Evolutionary conservation across 1,139 yeast species (phyloP).

Genomic region (Cylindricascospora bacillispora): DNA sequence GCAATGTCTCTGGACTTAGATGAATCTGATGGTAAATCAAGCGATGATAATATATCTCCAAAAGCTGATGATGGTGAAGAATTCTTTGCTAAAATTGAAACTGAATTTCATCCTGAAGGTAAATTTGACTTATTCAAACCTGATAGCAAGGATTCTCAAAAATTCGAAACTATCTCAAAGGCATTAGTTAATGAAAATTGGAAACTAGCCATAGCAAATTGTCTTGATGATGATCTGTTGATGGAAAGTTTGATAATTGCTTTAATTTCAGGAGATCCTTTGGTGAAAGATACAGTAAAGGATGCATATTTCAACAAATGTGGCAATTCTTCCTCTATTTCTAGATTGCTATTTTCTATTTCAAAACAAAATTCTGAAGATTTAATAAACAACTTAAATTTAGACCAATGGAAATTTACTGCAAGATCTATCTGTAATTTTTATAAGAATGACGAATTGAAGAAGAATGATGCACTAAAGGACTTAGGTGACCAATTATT

Average conservation of each 20-base stretch:
- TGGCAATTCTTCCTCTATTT: slow-evolving; percentile 38
- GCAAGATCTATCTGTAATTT: slow-evolving; percentile 59
- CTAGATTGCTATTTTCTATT: slow-evolving; percentile 63
- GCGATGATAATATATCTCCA: slow-evolving; percentile 12
- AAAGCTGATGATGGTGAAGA: slow-evolving; percentile 23
- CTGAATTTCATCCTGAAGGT: slow-evolving; percentile 30
- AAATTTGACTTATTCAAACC: slow-evolving; percentile 26
- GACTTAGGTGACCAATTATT: slow-evolving; percentile 65
- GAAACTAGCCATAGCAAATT: slow-evolving; percentile 53
- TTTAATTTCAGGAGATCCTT: slow-evolving; percentile 47
- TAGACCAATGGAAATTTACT: slow-evolving; percentile 71
- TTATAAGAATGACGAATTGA: slow-evolving; percentile 31
- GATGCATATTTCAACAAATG: slow-evolving; percentile 54
- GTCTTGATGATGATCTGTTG: slow-evolving; percentile 51
- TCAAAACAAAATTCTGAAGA: slow-evolving; percentile 53
- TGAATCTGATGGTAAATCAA: slow-evolving; percentile 21
- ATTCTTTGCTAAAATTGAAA: slow-evolving; percentile 27
- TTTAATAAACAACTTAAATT: slow-evolving; percentile 64
- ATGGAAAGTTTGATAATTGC: slow-evolving; percentile 79
- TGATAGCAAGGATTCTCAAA: slow-evolving; percentile 11
- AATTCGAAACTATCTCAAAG: slow-evolving; percentile 38
- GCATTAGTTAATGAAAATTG: slow-evolving; percentile 52
- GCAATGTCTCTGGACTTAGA: slow-evolving; percentile 28
- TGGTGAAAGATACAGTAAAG: slow-evolving; percentile 52
- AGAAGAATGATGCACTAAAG: slow-evolving; percentile 43